phyloP scores from a whole-genome alignment of 495 filamentous ascomycete genomes.

The Neurospora sp. region DNA sequence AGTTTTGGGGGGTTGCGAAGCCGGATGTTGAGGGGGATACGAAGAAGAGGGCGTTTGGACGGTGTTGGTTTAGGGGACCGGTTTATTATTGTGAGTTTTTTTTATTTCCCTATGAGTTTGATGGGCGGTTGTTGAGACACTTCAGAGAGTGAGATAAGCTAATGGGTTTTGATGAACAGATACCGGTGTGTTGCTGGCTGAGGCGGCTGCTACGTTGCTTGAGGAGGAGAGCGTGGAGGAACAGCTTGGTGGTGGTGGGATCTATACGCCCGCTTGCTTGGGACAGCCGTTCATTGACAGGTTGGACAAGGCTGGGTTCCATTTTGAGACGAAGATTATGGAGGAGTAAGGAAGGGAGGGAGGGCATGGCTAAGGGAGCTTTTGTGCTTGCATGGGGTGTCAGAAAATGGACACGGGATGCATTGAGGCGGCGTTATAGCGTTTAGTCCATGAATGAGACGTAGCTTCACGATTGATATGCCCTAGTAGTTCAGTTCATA shows the following conservation, averaged over 20 bases:
- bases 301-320: conserved; percentile 52
- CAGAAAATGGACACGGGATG: no score
- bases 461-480: no score
- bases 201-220: conserved; percentile 64
- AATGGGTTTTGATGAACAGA: conserved; percentile 27
- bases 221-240: conserved; percentile 39
- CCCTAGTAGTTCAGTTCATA: no score
- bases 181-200: conserved; percentile 56
- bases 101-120: no score
- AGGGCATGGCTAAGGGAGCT: no score
- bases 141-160: conserved; percentile 2
- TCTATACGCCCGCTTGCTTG: conserved; percentile 76
- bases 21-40: conserved; percentile 41
- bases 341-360: background rate
- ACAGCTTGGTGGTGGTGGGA: conserved; percentile 49
- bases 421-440: no score
- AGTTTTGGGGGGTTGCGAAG: conserved; percentile 56
- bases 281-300: conserved; percentile 69
- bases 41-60: conserved; percentile 45
- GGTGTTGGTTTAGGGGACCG: conserved; percentile 48
- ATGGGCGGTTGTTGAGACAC: background rate
- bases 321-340: conserved; percentile 43
- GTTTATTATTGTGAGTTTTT: conserved; percentile 49
- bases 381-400: no score
- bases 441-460: no score